These are phyloP conservation scores for Kuraishia ogatae DNA, from an alignment of 805 yeast genomes.

Conservation along the genomic window DNA sequence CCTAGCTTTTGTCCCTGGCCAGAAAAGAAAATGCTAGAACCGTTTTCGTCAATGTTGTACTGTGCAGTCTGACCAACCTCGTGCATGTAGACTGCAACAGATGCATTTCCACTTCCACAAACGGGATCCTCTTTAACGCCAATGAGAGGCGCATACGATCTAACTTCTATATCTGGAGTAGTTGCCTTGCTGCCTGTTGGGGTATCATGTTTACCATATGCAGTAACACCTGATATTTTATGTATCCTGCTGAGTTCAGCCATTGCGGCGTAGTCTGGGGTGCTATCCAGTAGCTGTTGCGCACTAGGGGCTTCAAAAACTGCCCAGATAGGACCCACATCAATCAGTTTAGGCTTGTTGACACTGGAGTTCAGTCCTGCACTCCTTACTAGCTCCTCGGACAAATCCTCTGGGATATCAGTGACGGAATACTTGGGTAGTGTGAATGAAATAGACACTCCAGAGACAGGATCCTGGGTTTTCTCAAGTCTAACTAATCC, in stretches of 20 bases:
- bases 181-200: too few species aligned
- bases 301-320: conserved; percentile 24
- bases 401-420: background rate
- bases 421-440: background rate
- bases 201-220: conserved; percentile 24
- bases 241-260: conserved; percentile 9
- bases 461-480: background rate
- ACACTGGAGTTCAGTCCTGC: conserved; percentile 2
- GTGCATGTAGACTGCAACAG: background rate
- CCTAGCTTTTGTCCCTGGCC: conserved; percentile 1
- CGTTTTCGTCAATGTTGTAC: background rate
- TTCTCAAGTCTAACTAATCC: conserved; percentile 29
- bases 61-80: background rate
- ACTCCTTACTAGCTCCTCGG: background rate
- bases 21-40: background rate
- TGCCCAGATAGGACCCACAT: conserved; percentile 42
- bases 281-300: conserved; percentile 21
- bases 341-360: conserved; percentile 19
- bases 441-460: background rate
- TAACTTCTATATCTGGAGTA: conserved; percentile 23
- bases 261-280: conserved; percentile 23
- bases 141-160: conserved; percentile 32
- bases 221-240: conserved; percentile 25
- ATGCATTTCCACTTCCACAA: conserved; percentile 40
- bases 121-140: conserved; percentile 43